Conservation (phyloP, 129 eudicot genomes). For the Scalesia atractyloides region DNA sequence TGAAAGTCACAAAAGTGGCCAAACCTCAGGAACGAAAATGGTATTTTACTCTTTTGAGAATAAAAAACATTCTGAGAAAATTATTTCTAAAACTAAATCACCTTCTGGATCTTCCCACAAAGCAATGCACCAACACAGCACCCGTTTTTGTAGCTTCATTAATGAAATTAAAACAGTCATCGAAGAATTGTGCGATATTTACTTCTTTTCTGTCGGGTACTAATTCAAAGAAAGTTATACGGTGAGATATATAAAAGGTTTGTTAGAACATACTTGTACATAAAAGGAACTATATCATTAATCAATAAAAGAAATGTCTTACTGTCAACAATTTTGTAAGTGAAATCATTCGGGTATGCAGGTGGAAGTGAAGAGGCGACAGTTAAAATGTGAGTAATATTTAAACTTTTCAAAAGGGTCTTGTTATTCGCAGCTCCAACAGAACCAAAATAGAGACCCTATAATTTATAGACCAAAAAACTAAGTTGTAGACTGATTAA, state of each 20-base stretch:
- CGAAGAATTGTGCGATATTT: constrained; percentile 58
- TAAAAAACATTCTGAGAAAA: background rate
- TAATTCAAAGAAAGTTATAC: constrained; percentile 30
- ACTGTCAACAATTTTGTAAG: constrained; percentile 63
- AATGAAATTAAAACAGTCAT: constrained; percentile 77
- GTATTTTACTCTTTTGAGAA: no score
- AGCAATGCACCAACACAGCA: constrained; percentile 91
- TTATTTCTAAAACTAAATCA: constrained; percentile 12
- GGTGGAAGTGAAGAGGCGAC: constrained; percentile 55
- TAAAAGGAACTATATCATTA: background rate
- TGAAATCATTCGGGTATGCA: constrained; percentile 60
- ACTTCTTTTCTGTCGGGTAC: constrained; percentile 62
- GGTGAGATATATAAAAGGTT: background rate
- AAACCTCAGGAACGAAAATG: no score
- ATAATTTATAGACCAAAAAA: background rate
- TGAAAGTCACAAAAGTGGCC: no score
- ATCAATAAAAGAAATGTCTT: constrained; percentile 10
- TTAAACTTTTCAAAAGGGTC: constrained; percentile 60
- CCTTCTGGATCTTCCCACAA: constrained; percentile 93
- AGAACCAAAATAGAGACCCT: constrained; percentile 94
- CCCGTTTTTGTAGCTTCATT: constrained; percentile 67
- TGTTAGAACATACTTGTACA: background rate
- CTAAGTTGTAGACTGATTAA: background rate
- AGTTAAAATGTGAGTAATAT: constrained; percentile 76
- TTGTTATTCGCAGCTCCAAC: constrained; percentile 80